Evolutionary conservation across 1,284 basidiomycete species (phyloP), one percentile per base, ranked within the genome.

Genomic region (Athelia sp.): DNA sequence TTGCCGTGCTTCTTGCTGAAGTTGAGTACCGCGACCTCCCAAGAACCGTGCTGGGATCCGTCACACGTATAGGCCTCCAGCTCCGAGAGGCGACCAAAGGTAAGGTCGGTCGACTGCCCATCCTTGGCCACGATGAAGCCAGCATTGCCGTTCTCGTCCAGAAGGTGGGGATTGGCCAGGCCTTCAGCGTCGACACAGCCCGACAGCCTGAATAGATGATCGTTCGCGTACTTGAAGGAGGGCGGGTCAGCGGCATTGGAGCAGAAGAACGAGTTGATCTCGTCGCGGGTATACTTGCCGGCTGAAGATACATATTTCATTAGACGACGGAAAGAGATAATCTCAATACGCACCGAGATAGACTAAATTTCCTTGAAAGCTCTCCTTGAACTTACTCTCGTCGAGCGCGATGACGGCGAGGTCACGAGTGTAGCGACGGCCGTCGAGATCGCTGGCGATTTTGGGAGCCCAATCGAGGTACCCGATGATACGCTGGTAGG

Each of bases 21-120:
- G 51, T 58, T 58, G 52, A 58, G 52, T 50, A 58, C 49, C 3
- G 47, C 55, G 43, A 59, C 56, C 52, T 60, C 58, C 49, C 47
- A 48, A 45, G 58, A 57, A 31, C 50, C 48, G 40, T 48, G 32
- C 45, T 43, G 45, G 24, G 47, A 34, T n/a, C 57, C 45, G 47
- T 53, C 46, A 47, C 49, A 50, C 14, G 29, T 32, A 36, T 53
- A 55, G 18, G 49, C 52, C 44, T 52, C 55, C 21, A 57, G 35
- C 49, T 56, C 58, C n/a, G 54, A 54, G 45, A 43, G 52, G 43
- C 54, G 50, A 44, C 57, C 57, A 35, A 57, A 46, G 29, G 57
- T 59, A 38, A 59, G 51, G 35, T 54, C 57, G 29, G 57, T 56
- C 23, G 54, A 47, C 50, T 52, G 55, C 4, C 58, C 58, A 24